Conservation (phyloP, 768 basidiomycete species). For the Xerocomus brunneocitrinus region DNA sequence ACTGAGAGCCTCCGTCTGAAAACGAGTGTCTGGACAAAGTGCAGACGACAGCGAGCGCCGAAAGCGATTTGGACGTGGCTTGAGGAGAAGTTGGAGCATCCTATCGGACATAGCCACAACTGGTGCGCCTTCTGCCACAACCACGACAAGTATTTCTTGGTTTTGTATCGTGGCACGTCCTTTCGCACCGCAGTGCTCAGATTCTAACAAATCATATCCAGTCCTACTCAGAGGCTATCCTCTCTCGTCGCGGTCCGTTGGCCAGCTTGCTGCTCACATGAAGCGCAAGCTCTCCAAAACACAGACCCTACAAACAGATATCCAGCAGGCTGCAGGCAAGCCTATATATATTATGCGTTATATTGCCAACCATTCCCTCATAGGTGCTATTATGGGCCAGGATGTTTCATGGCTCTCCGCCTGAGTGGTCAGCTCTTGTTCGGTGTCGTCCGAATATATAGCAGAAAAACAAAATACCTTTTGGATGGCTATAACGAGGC, state of each 20-base stretch:
- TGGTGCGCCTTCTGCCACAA: conserved; percentile 14
- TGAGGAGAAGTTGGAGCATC: conserved; percentile 10
- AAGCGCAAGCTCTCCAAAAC: conserved; percentile 96
- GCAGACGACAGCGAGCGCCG: conserved; percentile 6
- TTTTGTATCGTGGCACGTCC: conserved; percentile 22
- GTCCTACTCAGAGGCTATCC: conserved; percentile 93
- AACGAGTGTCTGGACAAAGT: no score
- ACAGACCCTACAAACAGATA: conserved; percentile 91
- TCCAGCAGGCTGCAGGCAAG: conserved; percentile 85
- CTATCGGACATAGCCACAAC: conserved; percentile 23
- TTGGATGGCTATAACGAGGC: conserved; percentile 98
- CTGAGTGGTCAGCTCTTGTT: conserved; percentile 95
- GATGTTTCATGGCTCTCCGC: conserved; percentile 91
- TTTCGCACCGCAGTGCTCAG: not conserved
- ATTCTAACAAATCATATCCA: conserved; percentile 19
- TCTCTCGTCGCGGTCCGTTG: conserved; percentile 88
- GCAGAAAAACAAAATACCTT: conserved; percentile 95
- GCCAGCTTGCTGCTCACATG: conserved; percentile 98
- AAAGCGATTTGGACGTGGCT: no score
- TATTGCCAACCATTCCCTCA: not conserved
- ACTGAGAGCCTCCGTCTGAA: conserved; percentile 30
- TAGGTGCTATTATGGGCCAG: conserved; percentile 91
- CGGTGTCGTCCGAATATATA: conserved; percentile 96
- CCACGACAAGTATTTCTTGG: conserved; percentile 17
- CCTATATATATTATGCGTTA: not conserved